Evolutionary conservation across 768 basidiomycete species (phyloP).

Genomic region (Boletus patriciae): DNA sequence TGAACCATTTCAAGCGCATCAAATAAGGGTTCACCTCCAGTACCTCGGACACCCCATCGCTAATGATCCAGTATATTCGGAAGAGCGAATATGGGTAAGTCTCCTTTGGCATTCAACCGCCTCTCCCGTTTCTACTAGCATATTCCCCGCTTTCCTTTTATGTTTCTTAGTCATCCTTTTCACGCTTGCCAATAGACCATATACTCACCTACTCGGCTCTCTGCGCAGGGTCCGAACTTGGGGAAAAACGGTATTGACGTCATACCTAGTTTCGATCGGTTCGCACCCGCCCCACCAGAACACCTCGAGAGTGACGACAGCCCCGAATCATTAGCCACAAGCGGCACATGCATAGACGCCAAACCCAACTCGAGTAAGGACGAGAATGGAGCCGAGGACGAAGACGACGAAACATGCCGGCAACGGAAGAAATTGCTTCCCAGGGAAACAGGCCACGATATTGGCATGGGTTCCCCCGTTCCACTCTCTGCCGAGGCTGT

Average conservation of each 20-base stretch:
- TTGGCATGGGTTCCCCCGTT: constrained; percentile 85
- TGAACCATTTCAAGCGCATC: constrained; percentile 65
- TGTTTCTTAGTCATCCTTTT: neutral
- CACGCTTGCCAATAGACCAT: neutral
- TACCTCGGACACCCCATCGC: constrained; percentile 91
- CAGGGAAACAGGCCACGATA: constrained; percentile 83
- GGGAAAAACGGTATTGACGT: constrained; percentile 83
- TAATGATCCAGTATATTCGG: constrained; percentile 93
- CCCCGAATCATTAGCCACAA: constrained; percentile 44
- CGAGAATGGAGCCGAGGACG: neutral
- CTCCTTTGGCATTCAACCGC: neutral
- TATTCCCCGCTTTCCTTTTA: neutral
- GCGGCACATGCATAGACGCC: neutral
- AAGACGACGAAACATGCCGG: neutral
- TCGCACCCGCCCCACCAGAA: constrained; percentile 57
- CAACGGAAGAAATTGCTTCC: constrained; percentile 57
- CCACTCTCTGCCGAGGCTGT: constrained; percentile 77
- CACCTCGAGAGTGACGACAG: constrained; percentile 39
- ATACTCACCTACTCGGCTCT: constrained; percentile 1
- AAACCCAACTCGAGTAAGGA: neutral
- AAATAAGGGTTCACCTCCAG: constrained; percentile 95
- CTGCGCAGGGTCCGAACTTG: constrained; percentile 58
- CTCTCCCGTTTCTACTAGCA: neutral
- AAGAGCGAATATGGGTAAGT: constrained; percentile 70
- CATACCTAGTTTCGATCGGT: constrained; percentile 62